Base-by-base conservation (phyloP, 1,284 basidiomycete genomes). In the Sporisorium iseilematis-ciliati region DNA sequence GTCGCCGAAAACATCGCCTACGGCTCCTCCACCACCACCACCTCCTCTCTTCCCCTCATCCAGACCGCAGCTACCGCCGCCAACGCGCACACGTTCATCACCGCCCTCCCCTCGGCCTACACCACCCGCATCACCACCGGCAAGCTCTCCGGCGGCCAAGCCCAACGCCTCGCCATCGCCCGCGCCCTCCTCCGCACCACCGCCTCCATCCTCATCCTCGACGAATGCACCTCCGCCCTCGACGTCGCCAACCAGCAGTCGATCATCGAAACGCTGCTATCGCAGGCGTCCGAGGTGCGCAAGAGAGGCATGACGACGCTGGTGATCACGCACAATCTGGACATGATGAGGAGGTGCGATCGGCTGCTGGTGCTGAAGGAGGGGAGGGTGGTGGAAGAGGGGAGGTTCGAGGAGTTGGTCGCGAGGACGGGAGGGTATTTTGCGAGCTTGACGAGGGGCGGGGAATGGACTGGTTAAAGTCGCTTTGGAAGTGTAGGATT, bases 171-270 rank as follows among this genome's bases (percentile, higher is more conserved):
- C 8, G 92, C 93, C 81, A 94, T 98, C 75, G 96, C 96, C 0
- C 89, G 96, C 2, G 94, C 95, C 0, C 88, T 98, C 16, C 91
- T 92, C n/a, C 84, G 88, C 8, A 87, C 90, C 12, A 88, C 89
- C 0, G 88, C 91, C 0, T 89, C 88, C 38, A 89, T 97, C n/a
- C 88, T 97, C 33, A 91, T 98, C 52, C 88, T 98, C 52, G 96
- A 98, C 86, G 96, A 98, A 86, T 96, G 93, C 83, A 99, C 96
- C 7, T 92, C 90, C 43, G 93, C 95, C 7, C 88, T 98, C 62
- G 96, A 98, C 84, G 50, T 63, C 0, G 52, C 56, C 2, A 80
- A 75, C 52, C 74, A 77, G 26, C 65, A 71, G 20, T 42, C 56
- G n/a, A 72, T 97, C 40, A 88, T 96, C 82, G 91, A 94, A 66